Conservation (phyloP, 108 stramenopile genomes). For the Aurantiochytrium sp. region DNA sequence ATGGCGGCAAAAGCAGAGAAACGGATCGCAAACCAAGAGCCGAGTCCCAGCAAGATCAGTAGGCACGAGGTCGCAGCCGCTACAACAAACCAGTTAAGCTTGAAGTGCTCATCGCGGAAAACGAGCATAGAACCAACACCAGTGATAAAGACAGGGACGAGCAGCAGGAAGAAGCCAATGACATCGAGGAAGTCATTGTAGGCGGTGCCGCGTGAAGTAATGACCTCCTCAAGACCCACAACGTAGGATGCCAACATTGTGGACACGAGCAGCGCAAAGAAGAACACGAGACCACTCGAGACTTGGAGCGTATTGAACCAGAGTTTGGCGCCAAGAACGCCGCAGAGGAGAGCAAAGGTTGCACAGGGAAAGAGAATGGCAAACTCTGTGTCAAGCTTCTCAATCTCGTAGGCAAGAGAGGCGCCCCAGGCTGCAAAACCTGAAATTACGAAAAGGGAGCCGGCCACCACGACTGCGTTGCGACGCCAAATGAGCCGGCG, state of each 20-base stretch:
- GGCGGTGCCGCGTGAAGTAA: neutral
- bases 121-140: neutral
- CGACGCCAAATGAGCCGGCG: neutral
- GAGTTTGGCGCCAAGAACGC: neutral
- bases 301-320: constrained; percentile 13
- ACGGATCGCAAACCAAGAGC: neutral
- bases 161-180: neutral
- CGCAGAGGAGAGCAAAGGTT: neutral
- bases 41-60: neutral
- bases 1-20: neutral
- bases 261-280: neutral
- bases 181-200: neutral
- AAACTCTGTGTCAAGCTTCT: neutral
- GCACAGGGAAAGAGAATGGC: neutral
- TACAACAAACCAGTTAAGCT: neutral
- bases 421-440: neutral
- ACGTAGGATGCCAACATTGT: neutral
- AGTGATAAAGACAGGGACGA: neutral
- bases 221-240: neutral
- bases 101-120: neutral
- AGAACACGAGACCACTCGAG: neutral
- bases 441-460: neutral
- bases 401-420: neutral
- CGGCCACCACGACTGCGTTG: neutral
- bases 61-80: neutral